Evolutionary conservation across 805 yeast species (phyloP).

Genomic region (Pichia phayaonensis): DNA sequence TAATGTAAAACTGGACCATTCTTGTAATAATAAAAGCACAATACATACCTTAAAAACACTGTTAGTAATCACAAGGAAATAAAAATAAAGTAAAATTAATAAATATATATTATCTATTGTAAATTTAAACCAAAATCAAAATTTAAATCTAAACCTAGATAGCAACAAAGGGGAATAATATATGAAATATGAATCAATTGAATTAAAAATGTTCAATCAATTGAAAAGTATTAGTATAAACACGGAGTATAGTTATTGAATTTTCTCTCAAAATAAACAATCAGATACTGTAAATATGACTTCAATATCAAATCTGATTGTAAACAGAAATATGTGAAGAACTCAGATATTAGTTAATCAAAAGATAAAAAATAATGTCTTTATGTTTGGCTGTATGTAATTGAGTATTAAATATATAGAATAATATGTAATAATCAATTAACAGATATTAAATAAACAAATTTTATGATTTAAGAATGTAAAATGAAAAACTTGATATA

Average conservation of each 20-base stretch:
- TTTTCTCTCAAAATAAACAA: background rate
- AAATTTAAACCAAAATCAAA: background rate
- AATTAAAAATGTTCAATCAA: background rate
- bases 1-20: background rate
- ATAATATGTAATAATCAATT: background rate
- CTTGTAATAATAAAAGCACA: background rate
- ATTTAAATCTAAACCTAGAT: too few species aligned
- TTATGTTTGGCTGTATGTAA: background rate
- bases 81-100: background rate
- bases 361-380: background rate
- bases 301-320: background rate
- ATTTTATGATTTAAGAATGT: background rate
- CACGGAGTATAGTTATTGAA: background rate
- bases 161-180: background rate
- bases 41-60: slow-evolving; percentile 9
- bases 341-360: background rate
- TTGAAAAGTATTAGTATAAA: background rate
- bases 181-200: background rate
- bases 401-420: background rate
- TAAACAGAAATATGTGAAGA: background rate
- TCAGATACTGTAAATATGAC: background rate
- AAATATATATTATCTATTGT: background rate
- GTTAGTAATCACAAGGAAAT: background rate
- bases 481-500: background rate
- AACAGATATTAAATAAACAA: background rate